These are phyloP conservation scores for Globisporangium yorkense DNA, from an alignment of 352 stramenopile genomes.

Conservation along the genomic window DNA sequence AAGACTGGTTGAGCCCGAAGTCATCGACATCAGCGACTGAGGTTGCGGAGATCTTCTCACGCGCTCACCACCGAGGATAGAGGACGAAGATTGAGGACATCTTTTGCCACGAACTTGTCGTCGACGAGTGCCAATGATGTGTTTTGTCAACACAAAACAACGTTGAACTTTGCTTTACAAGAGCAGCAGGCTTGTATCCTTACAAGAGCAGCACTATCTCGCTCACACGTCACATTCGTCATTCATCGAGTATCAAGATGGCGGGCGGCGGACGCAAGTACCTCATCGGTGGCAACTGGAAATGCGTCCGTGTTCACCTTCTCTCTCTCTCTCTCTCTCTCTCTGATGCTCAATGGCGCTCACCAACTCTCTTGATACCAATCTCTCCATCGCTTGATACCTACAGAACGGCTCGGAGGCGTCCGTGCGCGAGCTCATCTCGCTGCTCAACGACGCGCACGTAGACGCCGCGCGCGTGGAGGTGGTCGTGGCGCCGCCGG, in stretches of 20 bases:
- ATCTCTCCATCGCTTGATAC: neutral
- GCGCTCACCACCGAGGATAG: too few relatives aligned
- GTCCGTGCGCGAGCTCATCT: slow-evolving; percentile 80
- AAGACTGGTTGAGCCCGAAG: slow-evolving; percentile 5
- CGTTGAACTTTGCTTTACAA: neutral
- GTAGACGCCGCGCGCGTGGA: slow-evolving; percentile 60
- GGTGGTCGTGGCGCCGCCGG: slow-evolving; percentile 73
- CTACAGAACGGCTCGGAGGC: slow-evolving; percentile 60
- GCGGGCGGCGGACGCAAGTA: slow-evolving; percentile 44
- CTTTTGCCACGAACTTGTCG: neutral
- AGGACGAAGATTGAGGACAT: too few relatives aligned
- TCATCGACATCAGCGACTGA: slow-evolving; percentile 34
- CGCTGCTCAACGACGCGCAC: slow-evolving; percentile 77
- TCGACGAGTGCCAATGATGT: neutral
- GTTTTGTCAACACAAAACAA: neutral
- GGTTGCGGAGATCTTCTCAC: too few relatives aligned
- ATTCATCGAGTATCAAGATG: neutral
- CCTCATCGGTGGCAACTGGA: slow-evolving; percentile 94
- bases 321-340: neutral
- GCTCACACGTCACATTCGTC: neutral
- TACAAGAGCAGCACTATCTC: neutral
- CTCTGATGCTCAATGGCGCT: neutral
- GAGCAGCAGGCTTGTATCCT: neutral
- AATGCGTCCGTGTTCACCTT: slow-evolving; percentile 60
- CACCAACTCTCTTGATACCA: neutral